These are phyloP conservation scores for Brassica incana DNA, from an alignment of 345 rosid genomes.

Conservation along the genomic window DNA sequence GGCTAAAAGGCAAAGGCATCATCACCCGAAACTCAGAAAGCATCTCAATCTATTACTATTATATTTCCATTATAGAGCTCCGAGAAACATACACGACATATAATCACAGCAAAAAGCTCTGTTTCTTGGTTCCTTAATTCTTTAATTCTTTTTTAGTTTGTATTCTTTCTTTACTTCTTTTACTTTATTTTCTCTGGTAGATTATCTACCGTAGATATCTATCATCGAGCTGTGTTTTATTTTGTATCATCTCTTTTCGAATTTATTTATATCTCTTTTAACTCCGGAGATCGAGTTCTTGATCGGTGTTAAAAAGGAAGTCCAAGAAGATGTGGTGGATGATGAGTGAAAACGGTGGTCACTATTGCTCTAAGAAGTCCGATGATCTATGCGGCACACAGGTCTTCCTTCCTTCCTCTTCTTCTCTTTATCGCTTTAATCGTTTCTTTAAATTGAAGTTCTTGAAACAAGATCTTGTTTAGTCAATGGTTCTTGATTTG, in stretches of 20 bases:
- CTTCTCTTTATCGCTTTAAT: not conserved
- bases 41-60: not conserved
- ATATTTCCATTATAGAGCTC: slow-evolving; percentile 6
- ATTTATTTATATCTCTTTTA: not conserved
- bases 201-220: not conserved
- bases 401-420: slow-evolving; percentile 49
- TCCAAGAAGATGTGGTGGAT: slow-evolving; percentile 86
- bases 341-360: slow-evolving; percentile 93
- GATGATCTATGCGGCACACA: slow-evolving; percentile 84
- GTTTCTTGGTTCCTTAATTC: slow-evolving; percentile 27
- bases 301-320: not conserved
- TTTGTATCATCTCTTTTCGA: not conserved
- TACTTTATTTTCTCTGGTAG: not conserved
- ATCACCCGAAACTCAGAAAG: slow-evolving; percentile 1
- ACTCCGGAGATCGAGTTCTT: slow-evolving; percentile 27
- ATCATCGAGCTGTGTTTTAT: not conserved
- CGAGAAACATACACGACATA: slow-evolving; percentile 13
- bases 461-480: slow-evolving; percentile 22
- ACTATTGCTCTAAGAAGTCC: slow-evolving; percentile 85
- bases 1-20: not conserved
- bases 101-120: slow-evolving; percentile 15
- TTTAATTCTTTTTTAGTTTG: slow-evolving; percentile 12
- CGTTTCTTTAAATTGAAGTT: not conserved
- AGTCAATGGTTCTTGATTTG: slow-evolving; percentile 22
- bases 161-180: not conserved